Percentiles rank a stretch among this genome's conserved stretches.
These are phyloP conservation scores for Kodamaea sagamina DNA, from an alignment of 805 yeast genomes.

Conservation along the genomic window DNA sequence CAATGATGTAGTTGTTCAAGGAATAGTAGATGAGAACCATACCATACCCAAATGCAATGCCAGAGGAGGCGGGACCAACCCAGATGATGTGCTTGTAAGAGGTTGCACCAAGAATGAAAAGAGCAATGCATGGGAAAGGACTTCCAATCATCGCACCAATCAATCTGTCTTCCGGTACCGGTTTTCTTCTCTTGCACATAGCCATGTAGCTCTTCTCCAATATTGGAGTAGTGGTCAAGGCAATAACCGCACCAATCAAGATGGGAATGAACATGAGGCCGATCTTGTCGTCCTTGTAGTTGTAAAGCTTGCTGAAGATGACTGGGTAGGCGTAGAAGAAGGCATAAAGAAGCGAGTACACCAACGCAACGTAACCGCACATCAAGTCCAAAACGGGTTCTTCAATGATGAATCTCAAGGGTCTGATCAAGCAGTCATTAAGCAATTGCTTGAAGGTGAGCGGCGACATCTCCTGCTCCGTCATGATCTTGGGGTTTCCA, in stretches of 20 bases:
- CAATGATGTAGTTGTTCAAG: conserved; percentile 80
- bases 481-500: conserved; percentile 81
- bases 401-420: conserved; percentile 70
- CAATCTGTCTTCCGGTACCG: conserved; percentile 79
- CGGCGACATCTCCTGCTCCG: conserved; percentile 88
- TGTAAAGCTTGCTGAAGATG: conserved; percentile 75
- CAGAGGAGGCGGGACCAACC: conserved; percentile 65
- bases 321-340: conserved; percentile 96
- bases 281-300: conserved; percentile 71
- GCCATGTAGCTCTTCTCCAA: conserved; percentile 63
- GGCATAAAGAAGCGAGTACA: conserved; percentile 87
- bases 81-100: conserved; percentile 65
- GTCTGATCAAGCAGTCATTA: conserved; percentile 73
- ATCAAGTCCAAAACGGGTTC: conserved; percentile 86
- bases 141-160: conserved; percentile 82
- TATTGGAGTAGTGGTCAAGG: conserved; percentile 71
- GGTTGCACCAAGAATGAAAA: conserved; percentile 81
- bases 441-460: conserved; percentile 67
- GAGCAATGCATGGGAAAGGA: conserved; percentile 78
- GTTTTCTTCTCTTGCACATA: conserved; percentile 53
- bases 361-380: conserved; percentile 84
- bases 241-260: conserved; percentile 78
- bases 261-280: conserved; percentile 92
- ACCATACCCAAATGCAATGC: conserved; percentile 61
- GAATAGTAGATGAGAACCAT: conserved; percentile 62